Evolutionary conservation across 116 monocot genomes (phyloP).

Genomic region (Phalaenopsis hybrid): DNA sequence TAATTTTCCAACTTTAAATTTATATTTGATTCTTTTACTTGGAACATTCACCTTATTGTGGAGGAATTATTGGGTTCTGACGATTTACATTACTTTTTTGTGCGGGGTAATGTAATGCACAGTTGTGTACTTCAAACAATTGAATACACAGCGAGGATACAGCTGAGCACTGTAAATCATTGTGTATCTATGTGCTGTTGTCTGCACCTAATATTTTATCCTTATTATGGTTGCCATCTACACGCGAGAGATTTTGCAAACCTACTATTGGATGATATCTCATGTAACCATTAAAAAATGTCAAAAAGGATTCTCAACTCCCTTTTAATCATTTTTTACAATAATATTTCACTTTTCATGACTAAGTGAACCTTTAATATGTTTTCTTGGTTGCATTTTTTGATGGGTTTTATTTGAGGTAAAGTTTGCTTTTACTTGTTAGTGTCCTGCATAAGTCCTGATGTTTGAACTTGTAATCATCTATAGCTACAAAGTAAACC

Average conservation of each 20-base stretch:
- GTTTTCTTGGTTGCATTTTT: not conserved
- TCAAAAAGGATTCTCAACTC: not conserved
- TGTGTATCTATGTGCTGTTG: too few relatives aligned
- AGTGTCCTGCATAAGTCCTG: not conserved
- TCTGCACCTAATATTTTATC: too few relatives aligned
- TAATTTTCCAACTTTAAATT: not conserved
- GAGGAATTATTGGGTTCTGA: too few relatives aligned
- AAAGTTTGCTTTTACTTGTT: not conserved
- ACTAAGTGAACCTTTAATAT: too few relatives aligned
- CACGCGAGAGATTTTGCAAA: not conserved
- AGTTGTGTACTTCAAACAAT: too few relatives aligned
- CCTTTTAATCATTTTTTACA: not conserved
- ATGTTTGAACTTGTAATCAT: not conserved
- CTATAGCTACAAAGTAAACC: conserved; percentile 44
- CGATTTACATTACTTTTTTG: too few relatives aligned
- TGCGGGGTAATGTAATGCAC: too few relatives aligned
- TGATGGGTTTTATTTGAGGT: not conserved
- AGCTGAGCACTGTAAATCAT: too few relatives aligned
- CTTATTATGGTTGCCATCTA: not conserved
- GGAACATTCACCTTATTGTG: not conserved
- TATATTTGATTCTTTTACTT: not conserved
- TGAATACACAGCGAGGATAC: too few relatives aligned
- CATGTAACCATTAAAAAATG: not conserved
- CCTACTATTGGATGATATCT: not conserved
- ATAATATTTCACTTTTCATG: too few relatives aligned